Evolutionary conservation across 1,284 basidiomycete genomes (phyloP), one percentile per base, ranked within the genome.

Genomic region (Spongispora temasekensis): DNA sequence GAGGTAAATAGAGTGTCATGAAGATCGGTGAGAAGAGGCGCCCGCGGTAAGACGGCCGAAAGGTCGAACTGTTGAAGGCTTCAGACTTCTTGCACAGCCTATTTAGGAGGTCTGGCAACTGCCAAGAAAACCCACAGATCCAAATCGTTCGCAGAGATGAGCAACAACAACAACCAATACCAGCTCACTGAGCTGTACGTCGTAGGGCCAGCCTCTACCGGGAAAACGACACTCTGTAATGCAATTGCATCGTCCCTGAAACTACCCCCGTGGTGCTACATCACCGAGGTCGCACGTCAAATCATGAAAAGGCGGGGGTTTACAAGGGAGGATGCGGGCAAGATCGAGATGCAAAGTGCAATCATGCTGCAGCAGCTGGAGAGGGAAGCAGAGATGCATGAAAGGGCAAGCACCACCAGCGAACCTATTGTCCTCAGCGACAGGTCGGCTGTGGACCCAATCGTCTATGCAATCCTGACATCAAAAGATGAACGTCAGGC

Each of bases 161-260:
- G n/a, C n/a, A n/a, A n/a, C n/a, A n/a, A 53, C 42, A 58, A 70
- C 40, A 32, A 58, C 10, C 61, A 53, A 35, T 37, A 35, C 25
- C 56, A 53, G 48, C 59, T 62, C 58, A 64, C 60, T 56, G 67
- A 67, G 71, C 61, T 84, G 79, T 71, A 71, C 65, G 69, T 88
- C 46, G 73, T 88, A 34, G 87, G 86, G 4, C 84, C 87, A 42
- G 84, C 86, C 68, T 87, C 86, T 13, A 85, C 83, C 9, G 86
- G 86, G 21, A 89, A 88, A 72, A 86, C 87, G 28, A 88, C 86
- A 0, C 77, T 88, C 3, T 87, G 85, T 71, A 74, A 79, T 52
- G 83, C 83, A 5, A 68, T 87, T 1, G 78, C 78, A 2, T 63
- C 75, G 53, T 75, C 74, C 51, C 67, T 86, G 19, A 68, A 71